These are phyloP conservation scores for Pythium periplocum DNA, from an alignment of 352 stramenopile genomes.

Conservation along the genomic window DNA sequence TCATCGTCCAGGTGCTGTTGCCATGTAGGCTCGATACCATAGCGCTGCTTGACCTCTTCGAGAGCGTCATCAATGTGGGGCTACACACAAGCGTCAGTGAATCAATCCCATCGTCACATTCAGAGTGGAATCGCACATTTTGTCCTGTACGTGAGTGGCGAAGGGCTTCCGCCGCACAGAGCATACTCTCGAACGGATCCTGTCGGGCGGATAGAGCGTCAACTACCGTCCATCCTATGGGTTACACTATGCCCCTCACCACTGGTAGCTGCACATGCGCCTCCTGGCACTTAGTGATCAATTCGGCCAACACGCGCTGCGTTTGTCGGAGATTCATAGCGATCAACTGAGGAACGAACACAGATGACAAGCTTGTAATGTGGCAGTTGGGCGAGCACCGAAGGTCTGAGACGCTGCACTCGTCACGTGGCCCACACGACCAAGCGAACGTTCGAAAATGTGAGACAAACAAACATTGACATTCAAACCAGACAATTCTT, in stretches of 20 bases:
- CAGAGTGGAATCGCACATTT: not conserved
- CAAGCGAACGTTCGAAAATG: too few relatives aligned
- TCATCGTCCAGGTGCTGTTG: slow-evolving; percentile 38
- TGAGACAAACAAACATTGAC: too few relatives aligned
- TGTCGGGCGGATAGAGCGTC: not conserved
- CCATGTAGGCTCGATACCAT: slow-evolving; percentile 44
- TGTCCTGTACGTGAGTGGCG: slow-evolving; percentile 17
- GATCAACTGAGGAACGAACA: too few relatives aligned
- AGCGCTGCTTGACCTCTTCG: slow-evolving; percentile 52
- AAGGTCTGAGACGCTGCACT: too few relatives aligned
- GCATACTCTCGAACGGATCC: slow-evolving; percentile 15
- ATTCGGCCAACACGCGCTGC: slow-evolving; percentile 49
- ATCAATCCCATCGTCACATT: too few relatives aligned
- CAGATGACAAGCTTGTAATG: too few relatives aligned
- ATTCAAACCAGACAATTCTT: too few relatives aligned
- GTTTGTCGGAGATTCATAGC: slow-evolving; percentile 61
- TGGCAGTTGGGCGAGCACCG: too few relatives aligned
- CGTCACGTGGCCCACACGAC: too few relatives aligned
- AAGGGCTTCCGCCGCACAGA: slow-evolving; percentile 13
- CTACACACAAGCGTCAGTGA: slow-evolving; percentile 1
- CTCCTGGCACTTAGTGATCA: slow-evolving; percentile 57
- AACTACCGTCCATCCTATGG: not conserved
- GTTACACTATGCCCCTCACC: slow-evolving; percentile 3
- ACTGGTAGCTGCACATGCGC: slow-evolving; percentile 47
- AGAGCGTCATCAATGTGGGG: slow-evolving; percentile 35